Conservation (phyloP, 1,284 basidiomycete species). For the Austroboletus novae-zelandiae region DNA sequence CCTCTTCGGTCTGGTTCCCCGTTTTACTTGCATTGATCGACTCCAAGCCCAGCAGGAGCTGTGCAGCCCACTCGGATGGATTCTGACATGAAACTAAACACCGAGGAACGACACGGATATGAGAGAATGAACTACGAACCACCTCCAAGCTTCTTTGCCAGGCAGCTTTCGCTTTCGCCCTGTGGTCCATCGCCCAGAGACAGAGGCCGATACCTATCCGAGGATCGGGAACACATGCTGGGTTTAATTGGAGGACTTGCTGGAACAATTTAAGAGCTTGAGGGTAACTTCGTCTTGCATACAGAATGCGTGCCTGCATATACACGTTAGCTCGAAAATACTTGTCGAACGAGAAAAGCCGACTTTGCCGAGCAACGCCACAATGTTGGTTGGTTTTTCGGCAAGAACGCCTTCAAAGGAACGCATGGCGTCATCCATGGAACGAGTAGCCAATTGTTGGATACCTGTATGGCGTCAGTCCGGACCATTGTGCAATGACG, state of each 20-base stretch:
- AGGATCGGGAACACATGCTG: constrained; percentile 82
- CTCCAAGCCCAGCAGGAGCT: constrained; percentile 80
- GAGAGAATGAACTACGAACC: constrained; percentile 44
- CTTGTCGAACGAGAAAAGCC: not conserved
- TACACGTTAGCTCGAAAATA: not conserved
- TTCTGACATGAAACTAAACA: constrained; percentile 48
- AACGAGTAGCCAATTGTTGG: constrained; percentile 75
- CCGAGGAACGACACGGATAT: not conserved
- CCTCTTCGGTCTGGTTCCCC: constrained; percentile 54
- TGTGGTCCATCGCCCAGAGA: constrained; percentile 83
- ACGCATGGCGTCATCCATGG: constrained; percentile 75
- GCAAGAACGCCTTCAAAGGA: constrained; percentile 82
- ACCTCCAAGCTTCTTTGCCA: constrained; percentile 87
- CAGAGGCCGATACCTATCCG: constrained; percentile 92
- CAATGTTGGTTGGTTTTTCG: constrained; percentile 78
- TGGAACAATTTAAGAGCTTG: constrained; percentile 84
- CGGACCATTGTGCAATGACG: not conserved
- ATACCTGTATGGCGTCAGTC: constrained; percentile 51
- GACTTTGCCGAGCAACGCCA: constrained; percentile 79
- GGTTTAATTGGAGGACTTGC: constrained; percentile 73
- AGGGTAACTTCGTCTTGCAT: constrained; percentile 73
- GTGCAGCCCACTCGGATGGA: constrained; percentile 71
- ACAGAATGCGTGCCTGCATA: constrained; percentile 75
- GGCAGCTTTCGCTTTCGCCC: constrained; percentile 73
- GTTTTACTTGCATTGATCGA: constrained; percentile 80